Base-by-base conservation (phyloP, 495 filamentous ascomycete species). In the Jackrogersella minutella region DNA sequence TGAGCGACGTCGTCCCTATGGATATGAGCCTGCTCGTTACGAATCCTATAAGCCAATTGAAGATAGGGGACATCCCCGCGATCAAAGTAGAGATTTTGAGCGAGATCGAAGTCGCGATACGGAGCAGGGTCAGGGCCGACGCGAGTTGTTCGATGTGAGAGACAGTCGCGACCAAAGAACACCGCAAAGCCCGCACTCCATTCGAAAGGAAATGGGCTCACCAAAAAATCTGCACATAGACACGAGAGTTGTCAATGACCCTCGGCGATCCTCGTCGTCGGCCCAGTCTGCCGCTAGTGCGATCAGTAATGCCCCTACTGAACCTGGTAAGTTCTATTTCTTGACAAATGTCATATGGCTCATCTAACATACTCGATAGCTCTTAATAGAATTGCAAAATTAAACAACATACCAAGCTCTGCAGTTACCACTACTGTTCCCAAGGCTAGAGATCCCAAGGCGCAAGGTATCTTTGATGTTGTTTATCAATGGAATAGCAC, bases 381-480 rank as follows among this genome's bases (percentile, higher is more conserved):
- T 8, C 16, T 49, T 9, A 41, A 53, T 7, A 64, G 31, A 41
- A 5, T 11, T 7, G 3, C 13, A 26, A 61, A 40, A 8, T 13
- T 19, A 7, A 43, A 17, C 16, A 37, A 1, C 8, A 0, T 17
- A 19, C 21, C 34, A 5, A 54, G 16, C 34, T 37, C 57, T 3
- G 13, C 33, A 21, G 30, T 37, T n/a, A 19, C 40, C 4, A 8
- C 39, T 24, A 36, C 9, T 10, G 49, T 63, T 11, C 64, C 70
- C 6, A 69, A 66, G 19, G 49, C 64, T 11, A 70, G 61, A 22
- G 62, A 73, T 39, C 50, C 64, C n/a, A 47, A 56, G 17, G 22
- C 73, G 10, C 72, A 74, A 54, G 67, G 66, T 26, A 31, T 61
- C n/a, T 68, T 73, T 47, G 61, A 69, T 9, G 39, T 21, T 22